A percentile compares a stretch with the other conserved stretches of the same genome.
phyloP scores from a whole-genome alignment of 2,329 filamentous ascomycete species.

The Aspergillus fumigatus region DNA sequence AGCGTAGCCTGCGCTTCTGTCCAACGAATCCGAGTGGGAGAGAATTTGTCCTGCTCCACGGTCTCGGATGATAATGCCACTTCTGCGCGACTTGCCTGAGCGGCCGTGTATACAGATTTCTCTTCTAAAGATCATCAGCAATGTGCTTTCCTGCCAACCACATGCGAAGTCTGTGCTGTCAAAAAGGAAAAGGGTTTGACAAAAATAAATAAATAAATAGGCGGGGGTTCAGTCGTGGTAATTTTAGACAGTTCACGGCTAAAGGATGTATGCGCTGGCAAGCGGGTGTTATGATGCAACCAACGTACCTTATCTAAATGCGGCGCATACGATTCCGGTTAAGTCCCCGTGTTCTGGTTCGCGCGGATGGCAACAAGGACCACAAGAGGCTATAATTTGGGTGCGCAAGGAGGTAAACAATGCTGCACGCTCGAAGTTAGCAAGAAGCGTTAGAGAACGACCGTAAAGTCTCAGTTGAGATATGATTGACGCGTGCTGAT shows the following conservation, averaged over 20 bases:
- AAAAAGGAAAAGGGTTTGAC: constrained; percentile 11
- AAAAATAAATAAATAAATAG: constrained; percentile 10
- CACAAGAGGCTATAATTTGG: background rate
- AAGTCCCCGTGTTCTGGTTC: constrained; percentile 13
- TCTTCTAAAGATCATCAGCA: constrained; percentile 23
- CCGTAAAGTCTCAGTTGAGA: constrained; percentile 2
- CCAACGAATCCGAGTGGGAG: constrained; percentile 6
- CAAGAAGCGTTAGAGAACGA: constrained; percentile 12
- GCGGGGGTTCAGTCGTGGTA: constrained; percentile 22
- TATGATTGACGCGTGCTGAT: constrained; percentile 23
- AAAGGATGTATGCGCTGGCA: constrained; percentile 40
- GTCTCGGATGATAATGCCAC: constrained; percentile 16
- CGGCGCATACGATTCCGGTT: constrained; percentile 25
- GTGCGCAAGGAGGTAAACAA: constrained; percentile 1
- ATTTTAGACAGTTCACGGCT: constrained; percentile 25
- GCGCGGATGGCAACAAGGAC: constrained; percentile 9
- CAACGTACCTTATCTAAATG: constrained; percentile 35
- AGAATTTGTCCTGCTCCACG: constrained; percentile 11
- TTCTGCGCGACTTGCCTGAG: constrained; percentile 9
- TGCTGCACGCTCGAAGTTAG: constrained; percentile 7
- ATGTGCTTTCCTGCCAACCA: constrained; percentile 14
- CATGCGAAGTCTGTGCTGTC: constrained; percentile 25
- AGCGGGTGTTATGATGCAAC: constrained; percentile 29
- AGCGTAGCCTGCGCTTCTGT: constrained; percentile 13
- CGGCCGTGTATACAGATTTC: constrained; percentile 19